Percentiles rank a stretch among this genome's conserved stretches.
Evolutionary conservation across 129 eudicot species (phyloP).

Genomic region (Apium graveolens): DNA sequence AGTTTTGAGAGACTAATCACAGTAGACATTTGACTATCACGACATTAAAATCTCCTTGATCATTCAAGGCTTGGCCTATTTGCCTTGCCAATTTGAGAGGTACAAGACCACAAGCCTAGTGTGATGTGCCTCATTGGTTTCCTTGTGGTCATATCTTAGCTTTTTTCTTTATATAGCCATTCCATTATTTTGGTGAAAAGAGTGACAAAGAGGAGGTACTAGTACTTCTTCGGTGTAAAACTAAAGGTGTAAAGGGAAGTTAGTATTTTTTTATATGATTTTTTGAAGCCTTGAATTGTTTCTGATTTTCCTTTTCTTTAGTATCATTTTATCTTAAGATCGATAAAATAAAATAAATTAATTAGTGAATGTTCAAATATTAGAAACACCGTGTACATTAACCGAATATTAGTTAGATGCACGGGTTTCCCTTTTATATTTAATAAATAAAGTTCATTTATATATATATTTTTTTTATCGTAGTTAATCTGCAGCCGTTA

Average conservation of each 20-base stretch:
- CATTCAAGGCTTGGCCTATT: not conserved
- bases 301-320: no score
- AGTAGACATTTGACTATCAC: not conserved
- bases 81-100: not conserved
- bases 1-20: not conserved
- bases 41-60: not conserved
- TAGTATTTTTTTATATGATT: no score
- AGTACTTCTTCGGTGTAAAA: not conserved
- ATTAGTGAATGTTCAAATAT: no score
- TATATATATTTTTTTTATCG: no score
- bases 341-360: no score
- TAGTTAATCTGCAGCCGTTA: no score
- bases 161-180: not conserved
- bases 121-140: not conserved
- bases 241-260: not conserved
- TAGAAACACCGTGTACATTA: no score
- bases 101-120: slow-evolving; percentile 1
- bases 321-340: no score
- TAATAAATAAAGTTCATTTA: no score
- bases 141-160: not conserved
- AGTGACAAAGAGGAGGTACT: not conserved
- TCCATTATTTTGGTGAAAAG: slow-evolving; percentile 1
- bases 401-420: no score
- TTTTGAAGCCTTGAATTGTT: no score
- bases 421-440: no score